phyloP scores from a whole-genome alignment of 768 basidiomycete genomes.

The Trametes gibbosa region DNA sequence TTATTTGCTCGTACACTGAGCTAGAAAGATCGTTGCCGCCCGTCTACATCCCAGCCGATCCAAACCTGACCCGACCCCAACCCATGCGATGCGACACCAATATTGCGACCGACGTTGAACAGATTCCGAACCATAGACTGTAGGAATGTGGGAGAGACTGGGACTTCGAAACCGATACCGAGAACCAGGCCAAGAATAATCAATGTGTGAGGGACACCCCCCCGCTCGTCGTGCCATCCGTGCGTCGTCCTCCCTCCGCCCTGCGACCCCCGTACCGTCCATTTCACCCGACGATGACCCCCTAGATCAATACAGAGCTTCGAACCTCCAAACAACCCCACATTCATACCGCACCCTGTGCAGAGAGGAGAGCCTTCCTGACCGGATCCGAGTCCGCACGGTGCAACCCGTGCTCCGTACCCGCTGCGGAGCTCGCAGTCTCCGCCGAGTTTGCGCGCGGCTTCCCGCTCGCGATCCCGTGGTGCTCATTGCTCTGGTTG shows the following conservation, averaged over 20 bases:
- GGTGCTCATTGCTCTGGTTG: no score
- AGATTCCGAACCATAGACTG: background rate
- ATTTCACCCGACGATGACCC: background rate
- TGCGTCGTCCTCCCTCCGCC: background rate
- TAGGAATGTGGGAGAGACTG: background rate
- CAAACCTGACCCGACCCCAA: background rate
- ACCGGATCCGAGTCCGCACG: slow-evolving; percentile 23
- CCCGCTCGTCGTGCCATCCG: background rate
- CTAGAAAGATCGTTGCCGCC: no score
- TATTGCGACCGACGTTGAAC: background rate
- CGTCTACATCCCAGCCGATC: background rate
- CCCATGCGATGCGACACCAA: background rate
- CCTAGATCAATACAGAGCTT: no score
- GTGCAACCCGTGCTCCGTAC: slow-evolving; percentile 3
- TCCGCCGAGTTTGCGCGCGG: slow-evolving; percentile 20
- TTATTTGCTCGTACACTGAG: background rate
- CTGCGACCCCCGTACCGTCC: background rate
- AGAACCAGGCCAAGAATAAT: background rate
- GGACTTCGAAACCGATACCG: background rate
- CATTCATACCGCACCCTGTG: background rate
- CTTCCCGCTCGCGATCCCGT: slow-evolving; percentile 10
- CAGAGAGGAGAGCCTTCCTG: background rate
- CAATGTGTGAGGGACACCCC: no score
- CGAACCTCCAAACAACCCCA: background rate
- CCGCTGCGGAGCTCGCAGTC: slow-evolving; percentile 1